Conservation (phyloP, 768 basidiomycete genomes). For the Naganishia vishniacii region DNA sequence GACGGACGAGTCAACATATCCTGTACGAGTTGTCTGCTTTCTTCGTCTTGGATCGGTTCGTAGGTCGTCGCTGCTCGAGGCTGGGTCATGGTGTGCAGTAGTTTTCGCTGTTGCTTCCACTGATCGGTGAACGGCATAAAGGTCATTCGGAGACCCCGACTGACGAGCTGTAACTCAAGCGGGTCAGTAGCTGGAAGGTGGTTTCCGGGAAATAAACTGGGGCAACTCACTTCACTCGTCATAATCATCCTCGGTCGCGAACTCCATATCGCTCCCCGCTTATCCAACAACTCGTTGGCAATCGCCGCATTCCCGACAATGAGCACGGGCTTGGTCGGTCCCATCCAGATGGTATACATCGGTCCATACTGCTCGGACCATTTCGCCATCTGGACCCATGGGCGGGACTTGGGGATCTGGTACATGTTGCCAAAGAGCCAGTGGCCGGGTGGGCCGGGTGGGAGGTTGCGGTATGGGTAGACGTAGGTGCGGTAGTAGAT, state of each 20-base stretch:
- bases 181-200: slow-evolving; percentile 1
- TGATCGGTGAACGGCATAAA: slow-evolving; percentile 36
- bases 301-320: slow-evolving; percentile 31
- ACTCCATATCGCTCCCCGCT: slow-evolving; percentile 32
- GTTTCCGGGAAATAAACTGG: background rate
- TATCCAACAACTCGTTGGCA: slow-evolving; percentile 35
- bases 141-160: slow-evolving; percentile 28
- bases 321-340: slow-evolving; percentile 28
- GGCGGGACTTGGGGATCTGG: slow-evolving; percentile 32
- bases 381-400: slow-evolving; percentile 35
- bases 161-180: background rate
- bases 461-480: slow-evolving; percentile 15
- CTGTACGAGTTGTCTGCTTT: slow-evolving; percentile 28
- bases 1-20: slow-evolving; percentile 30
- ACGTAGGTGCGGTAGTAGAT: slow-evolving; percentile 5
- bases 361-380: slow-evolving; percentile 34
- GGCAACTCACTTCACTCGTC: slow-evolving; percentile 18
- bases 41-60: slow-evolving; percentile 36
- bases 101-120: slow-evolving; percentile 32
- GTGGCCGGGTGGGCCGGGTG: slow-evolving; percentile 20
- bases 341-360: slow-evolving; percentile 33
- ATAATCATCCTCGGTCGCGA: slow-evolving; percentile 34
- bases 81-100: slow-evolving; percentile 33
- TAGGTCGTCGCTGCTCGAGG: slow-evolving; percentile 30
- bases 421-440: slow-evolving; percentile 31